Conservation (phyloP, 495 filamentous ascomycete species). For the Podospora pseudoanserina region DNA sequence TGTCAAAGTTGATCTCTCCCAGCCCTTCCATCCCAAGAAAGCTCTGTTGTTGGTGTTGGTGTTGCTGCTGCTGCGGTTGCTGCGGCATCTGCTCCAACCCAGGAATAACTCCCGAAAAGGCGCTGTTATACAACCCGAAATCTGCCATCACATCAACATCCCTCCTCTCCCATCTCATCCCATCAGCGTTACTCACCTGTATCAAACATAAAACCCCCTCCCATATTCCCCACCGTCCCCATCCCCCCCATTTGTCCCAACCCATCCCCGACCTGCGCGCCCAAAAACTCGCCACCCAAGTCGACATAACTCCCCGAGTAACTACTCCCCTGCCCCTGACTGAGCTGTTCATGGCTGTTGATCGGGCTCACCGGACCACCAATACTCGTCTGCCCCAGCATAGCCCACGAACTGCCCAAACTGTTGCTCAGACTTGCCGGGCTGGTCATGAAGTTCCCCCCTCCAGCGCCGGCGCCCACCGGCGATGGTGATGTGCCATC, state of each 20-base stretch:
- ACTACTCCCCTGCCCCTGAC: not conserved
- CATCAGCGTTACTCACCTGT: not conserved
- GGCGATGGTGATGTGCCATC: conserved; percentile 18
- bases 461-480: conserved; percentile 24
- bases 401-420: conserved; percentile 40
- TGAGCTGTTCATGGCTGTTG: conserved; percentile 16
- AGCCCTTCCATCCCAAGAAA: not conserved
- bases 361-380: conserved; percentile 24
- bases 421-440: conserved; percentile 34
- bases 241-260: not conserved
- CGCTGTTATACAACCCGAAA: conserved; percentile 13
- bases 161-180: not conserved
- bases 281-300: conserved; percentile 6
- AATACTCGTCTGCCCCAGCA: conserved; percentile 30
- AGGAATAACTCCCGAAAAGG: conserved; percentile 7
- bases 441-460: conserved; percentile 35
- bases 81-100: conserved; percentile 16
- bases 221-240: conserved; percentile 11
- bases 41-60: not conserved
- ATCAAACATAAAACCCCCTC: conserved; percentile 19
- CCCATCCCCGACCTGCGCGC: not conserved
- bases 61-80: not conserved
- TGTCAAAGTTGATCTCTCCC: conserved; percentile 28
- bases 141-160: conserved; percentile 15
- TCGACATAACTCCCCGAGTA: not conserved